These are phyloP conservation scores for Berberis vulgaris DNA, from an alignment of 164 flowering plant species.

Conservation along the genomic window DNA sequence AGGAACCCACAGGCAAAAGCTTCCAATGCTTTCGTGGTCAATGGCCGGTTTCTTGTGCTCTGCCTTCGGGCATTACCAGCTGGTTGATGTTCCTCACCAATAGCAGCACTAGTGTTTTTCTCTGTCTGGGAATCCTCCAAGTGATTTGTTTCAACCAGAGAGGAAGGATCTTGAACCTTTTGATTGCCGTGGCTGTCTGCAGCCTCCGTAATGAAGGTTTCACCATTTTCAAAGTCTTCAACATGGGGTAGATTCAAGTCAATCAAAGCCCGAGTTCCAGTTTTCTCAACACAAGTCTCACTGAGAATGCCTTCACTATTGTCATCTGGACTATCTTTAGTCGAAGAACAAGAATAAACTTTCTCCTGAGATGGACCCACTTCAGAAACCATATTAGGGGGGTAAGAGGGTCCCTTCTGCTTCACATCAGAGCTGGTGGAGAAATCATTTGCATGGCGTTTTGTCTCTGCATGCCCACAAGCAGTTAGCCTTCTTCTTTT, in stretches of 20 bases:
- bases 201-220: slow-evolving; percentile 13
- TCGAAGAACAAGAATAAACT: slow-evolving; percentile 14
- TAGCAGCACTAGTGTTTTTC: slow-evolving; percentile 9
- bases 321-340: slow-evolving; percentile 20
- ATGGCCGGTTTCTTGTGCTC: slow-evolving; percentile 63
- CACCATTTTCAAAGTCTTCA: slow-evolving; percentile 29
- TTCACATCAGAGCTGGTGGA: slow-evolving; percentile 10
- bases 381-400: slow-evolving; percentile 12
- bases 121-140: slow-evolving; percentile 3
- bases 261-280: slow-evolving; percentile 23
- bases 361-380: slow-evolving; percentile 17
- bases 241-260: slow-evolving; percentile 48
- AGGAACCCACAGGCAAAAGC: slow-evolving; percentile 51
- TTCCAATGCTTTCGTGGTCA: slow-evolving; percentile 55
- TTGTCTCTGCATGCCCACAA: slow-evolving; percentile 22
- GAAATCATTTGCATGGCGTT: slow-evolving; percentile 5
- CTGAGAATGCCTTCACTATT: slow-evolving; percentile 12
- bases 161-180: slow-evolving; percentile 7
- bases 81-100: slow-evolving; percentile 22
- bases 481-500: slow-evolving; percentile 38
- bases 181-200: slow-evolving; percentile 15
- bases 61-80: slow-evolving; percentile 28
- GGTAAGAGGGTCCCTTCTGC: slow-evolving; percentile 14
- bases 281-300: slow-evolving; percentile 7
- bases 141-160: slow-evolving; percentile 8